Evolutionary conservation across 2,329 filamentous ascomycete genomes (phyloP).

Genomic region (Diaporthe caulivora): DNA sequence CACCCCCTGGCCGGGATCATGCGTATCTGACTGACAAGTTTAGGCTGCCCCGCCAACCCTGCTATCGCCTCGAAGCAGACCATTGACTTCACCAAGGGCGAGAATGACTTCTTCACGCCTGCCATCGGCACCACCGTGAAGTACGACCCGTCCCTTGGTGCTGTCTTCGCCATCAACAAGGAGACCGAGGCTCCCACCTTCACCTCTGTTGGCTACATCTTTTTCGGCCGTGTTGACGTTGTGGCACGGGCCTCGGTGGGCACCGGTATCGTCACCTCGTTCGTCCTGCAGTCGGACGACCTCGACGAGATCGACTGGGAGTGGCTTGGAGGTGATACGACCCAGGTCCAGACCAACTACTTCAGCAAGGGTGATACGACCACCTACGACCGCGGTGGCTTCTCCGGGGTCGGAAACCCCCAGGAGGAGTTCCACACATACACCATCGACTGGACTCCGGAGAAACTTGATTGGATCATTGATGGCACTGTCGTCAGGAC

Average conservation of each 20-base stretch:
- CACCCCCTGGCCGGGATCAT: neutral
- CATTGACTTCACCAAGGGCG: conserved; percentile 84
- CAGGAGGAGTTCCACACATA: conserved; percentile 72
- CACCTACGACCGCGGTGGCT: conserved; percentile 77
- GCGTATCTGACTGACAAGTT: conserved; percentile 19
- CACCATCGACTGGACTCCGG: conserved; percentile 74
- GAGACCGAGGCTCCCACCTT: conserved; percentile 79
- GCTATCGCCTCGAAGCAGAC: conserved; percentile 75
- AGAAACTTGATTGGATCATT: conserved; percentile 70
- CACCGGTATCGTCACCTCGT: conserved; percentile 87
- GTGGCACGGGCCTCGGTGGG: conserved; percentile 84
- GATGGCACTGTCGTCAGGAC: conserved; percentile 61
- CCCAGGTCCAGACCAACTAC: conserved; percentile 89
- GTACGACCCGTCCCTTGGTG: conserved; percentile 62
- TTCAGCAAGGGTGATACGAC: conserved; percentile 80
- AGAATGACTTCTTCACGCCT: conserved; percentile 66
- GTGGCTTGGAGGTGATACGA: conserved; percentile 83
- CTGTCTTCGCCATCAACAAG: conserved; percentile 75
- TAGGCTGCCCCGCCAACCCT: conserved; percentile 78
- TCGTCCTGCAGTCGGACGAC: conserved; percentile 90
- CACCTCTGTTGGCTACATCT: conserved; percentile 87
- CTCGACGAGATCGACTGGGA: conserved; percentile 98
- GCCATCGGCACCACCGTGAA: conserved; percentile 61
- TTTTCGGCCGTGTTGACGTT: conserved; percentile 91
- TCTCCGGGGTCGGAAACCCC: conserved; percentile 68